Evolutionary conservation across 1,284 basidiomycete species (phyloP), one percentile per base, ranked within the genome.

Genomic region (Mycosarcoma maydis): DNA sequence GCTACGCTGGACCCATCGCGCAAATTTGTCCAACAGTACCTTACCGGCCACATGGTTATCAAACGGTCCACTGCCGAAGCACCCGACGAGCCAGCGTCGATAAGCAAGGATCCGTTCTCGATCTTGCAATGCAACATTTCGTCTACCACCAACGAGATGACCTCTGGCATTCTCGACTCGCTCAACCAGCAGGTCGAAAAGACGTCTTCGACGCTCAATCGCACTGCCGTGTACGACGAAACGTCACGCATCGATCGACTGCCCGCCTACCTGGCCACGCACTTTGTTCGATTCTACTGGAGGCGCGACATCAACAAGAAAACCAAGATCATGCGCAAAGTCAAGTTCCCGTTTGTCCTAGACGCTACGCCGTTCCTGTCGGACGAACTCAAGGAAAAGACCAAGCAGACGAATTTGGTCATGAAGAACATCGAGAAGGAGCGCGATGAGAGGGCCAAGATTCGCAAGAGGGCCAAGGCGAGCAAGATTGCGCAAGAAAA

Each of bases 211-310:
- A 86, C 87, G 0, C 86, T 98, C 5, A 88, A 87, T 4, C 89
- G 94, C 17, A 87, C 90, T 30, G 94, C 94, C 0, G 82, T 87
- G 1, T 98, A 98, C 84, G 88, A 86, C n/a, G 89, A 92, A 81
- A 88, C 87, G 38, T 90, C 91, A 8, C 88, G 93, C 4, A 83
- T 99, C 43, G 88, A 91, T 6, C 87, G 94, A 14, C 84, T 98
- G 23, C 96, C 95, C 0, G 83, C 87, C 19, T 84, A 94, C 79
- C 86, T 96, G 34, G 89, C 90, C 9, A 87, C 94, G 4, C 92
- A 94, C 75, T 91, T 97, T 89, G 93, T 95, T 7, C 89, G 96
- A 42, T 98, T 98, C 83, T 92, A 90, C 69, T 98, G 95, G 95
- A 86, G 92, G 62, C 86, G 88, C 39, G 95, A 98, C 73, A 94